phyloP scores from a whole-genome alignment of 768 basidiomycete genomes.

The Pisolithus tinctorius region DNA sequence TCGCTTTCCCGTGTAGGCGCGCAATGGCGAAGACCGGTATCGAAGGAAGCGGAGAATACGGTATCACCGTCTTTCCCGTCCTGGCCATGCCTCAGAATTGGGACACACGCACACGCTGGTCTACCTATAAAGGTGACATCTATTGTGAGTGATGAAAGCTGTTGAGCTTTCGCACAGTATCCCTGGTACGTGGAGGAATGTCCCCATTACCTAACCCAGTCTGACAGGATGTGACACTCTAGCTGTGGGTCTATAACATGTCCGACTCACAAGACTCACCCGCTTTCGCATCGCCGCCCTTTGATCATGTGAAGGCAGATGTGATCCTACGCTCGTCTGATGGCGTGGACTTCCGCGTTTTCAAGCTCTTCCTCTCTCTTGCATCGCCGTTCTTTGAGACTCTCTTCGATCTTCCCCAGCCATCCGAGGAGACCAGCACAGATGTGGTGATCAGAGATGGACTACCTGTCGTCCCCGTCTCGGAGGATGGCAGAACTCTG shows the following conservation, averaged over 20 bases:
- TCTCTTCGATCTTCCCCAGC: conserved; percentile 25
- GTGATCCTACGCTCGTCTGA: conserved; percentile 23
- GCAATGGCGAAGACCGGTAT: too few relatives aligned
- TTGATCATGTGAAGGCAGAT: conserved; percentile 16
- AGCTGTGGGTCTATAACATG: neutral
- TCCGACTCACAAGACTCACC: too few relatives aligned
- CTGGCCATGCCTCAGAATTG: too few relatives aligned
- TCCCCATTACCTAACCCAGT: too few relatives aligned
- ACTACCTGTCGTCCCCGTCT: conserved; percentile 14
- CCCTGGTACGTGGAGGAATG: too few relatives aligned
- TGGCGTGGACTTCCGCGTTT: conserved; percentile 24
- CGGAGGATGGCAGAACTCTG: conserved; percentile 16
- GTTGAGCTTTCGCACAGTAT: too few relatives aligned
- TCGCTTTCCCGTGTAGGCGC: too few relatives aligned
- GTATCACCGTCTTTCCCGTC: too few relatives aligned
- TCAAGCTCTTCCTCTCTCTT: conserved; percentile 28
- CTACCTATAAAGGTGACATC: too few relatives aligned
- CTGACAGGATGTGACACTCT: neutral
- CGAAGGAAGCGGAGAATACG: too few relatives aligned
- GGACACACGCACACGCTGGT: too few relatives aligned
- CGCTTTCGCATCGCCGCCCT: conserved; percentile 12
- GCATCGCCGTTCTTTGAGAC: conserved; percentile 29
- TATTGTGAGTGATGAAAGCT: too few relatives aligned
- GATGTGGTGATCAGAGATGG: conserved; percentile 10
- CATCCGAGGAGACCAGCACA: neutral